Base-by-base conservation (phyloP, 2,329 filamentous ascomycete genomes). In the Cercospora sp. region DNA sequence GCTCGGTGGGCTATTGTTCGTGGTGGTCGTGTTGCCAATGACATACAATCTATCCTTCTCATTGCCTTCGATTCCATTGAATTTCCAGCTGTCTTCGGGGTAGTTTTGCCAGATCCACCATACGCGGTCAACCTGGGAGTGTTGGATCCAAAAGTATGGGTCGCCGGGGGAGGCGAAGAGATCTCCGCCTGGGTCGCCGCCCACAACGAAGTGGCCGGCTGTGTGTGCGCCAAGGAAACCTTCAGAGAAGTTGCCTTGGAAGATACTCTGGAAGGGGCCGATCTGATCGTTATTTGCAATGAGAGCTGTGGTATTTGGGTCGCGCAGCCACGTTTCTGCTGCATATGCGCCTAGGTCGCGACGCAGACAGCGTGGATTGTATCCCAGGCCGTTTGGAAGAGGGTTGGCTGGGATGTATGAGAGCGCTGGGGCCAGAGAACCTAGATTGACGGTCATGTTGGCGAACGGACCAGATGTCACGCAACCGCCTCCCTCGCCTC, bases 401-500 rank as follows among this genome's bases (percentile, higher is more conserved):
- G 72, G 71, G 63, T 76, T 75, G n/a, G 72, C 70, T 1, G 61
- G 24, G 10, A 67, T 53, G 21, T 68, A 59, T 43, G 59, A 66
- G 45, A 72, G 60, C 10, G 63, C 37, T 9, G 70, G 70, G 4
- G 71, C 21, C 5, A 72, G 45, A 26, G 70, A 63, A 8, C 70
- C 69, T 12, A 70, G 65, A 28, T 60, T 57, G 45, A 70, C 65
- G 5, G 76, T 76, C 13, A 77, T 69, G 61, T 77, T 72, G 53
- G 77, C 61, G 76, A 87, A 86, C 0, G 85, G 85, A 0, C 85
- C 85, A 0, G 78, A 79, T 8, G 74, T 80, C 2, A 89, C 80
- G 74, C 86, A 88, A 3, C 86, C 86, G 40, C 86, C 86, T 12
- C 86, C 86, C 0, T 80, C 79, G n/a, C 85, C 86, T 0, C 82